phyloP scores from a whole-genome alignment of 2,329 filamentous ascomycete species.

The Ceratocystis cubensis region DNA sequence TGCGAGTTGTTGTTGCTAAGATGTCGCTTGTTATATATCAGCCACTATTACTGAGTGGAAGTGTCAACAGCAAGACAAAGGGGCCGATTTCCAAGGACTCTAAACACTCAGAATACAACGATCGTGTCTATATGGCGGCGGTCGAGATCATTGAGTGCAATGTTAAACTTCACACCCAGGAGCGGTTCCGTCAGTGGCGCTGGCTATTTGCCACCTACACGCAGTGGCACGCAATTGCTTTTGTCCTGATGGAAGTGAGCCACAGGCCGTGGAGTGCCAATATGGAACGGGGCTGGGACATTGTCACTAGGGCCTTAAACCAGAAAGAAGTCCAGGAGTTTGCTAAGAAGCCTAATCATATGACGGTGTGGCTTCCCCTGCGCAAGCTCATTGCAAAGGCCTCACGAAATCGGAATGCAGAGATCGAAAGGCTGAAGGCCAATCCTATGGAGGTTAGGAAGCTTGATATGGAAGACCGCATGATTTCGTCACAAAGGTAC shows the following conservation, averaged over 20 bases:
- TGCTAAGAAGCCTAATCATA: slow-evolving; percentile 35
- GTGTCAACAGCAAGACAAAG: slow-evolving; percentile 39
- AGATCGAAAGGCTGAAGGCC: slow-evolving; percentile 37
- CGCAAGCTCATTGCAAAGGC: slow-evolving; percentile 43
- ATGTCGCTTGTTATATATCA: slow-evolving; percentile 68
- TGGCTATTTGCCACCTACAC: slow-evolving; percentile 42
- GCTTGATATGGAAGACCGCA: slow-evolving; percentile 39
- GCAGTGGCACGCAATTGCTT: slow-evolving; percentile 41
- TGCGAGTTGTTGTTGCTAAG: slow-evolving; percentile 62
- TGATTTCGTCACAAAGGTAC: slow-evolving; percentile 36
- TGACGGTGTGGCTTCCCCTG: slow-evolving; percentile 42
- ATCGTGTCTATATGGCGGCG: slow-evolving; percentile 58
- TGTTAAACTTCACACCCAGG: slow-evolving; percentile 50
- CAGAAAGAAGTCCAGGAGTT: slow-evolving; percentile 33
- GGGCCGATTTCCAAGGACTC: slow-evolving; percentile 1
- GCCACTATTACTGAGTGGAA: slow-evolving; percentile 51
- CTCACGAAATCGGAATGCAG: slow-evolving; percentile 38
- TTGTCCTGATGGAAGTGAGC: slow-evolving; percentile 36
- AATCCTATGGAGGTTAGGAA: slow-evolving; percentile 38
- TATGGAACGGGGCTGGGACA: slow-evolving; percentile 40
- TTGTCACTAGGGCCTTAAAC: slow-evolving; percentile 32
- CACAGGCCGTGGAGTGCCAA: slow-evolving; percentile 38
- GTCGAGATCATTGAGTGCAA: slow-evolving; percentile 63
- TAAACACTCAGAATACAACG: slow-evolving; percentile 38
- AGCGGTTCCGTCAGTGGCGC: slow-evolving; percentile 34